Evolutionary conservation across 805 yeast genomes (phyloP), one percentile per base, ranked within the genome.

Genomic region (Starmera amethionina): DNA sequence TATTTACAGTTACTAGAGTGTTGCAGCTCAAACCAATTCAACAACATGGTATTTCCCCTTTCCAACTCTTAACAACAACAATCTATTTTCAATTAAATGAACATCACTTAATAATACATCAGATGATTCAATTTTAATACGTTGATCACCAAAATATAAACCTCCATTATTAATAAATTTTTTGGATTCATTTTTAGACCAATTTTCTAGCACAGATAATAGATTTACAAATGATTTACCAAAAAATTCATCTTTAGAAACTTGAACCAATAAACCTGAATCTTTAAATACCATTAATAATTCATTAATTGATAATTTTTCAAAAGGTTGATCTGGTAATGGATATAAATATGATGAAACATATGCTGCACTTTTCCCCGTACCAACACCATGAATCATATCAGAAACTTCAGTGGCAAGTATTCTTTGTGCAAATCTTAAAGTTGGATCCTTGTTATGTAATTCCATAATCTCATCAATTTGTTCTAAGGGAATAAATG

Each of bases 351-450:
- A 71, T 6, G 79, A 72, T 13, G 95, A 79, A 13, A 85, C 71
- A 18, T 72, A 64, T 16, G 76, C 74, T 48, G 93, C 84, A 32
- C 76, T 73, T 22, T 72, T 67, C 4, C 96, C 89, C 9, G 71
- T 70, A 4, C 88, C 90, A 8, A 67, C 68, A 0, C 97, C 97
- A 60, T 89, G 96, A 34, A 93, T 70, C 51, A 93, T 67, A 51
- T 87, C 95, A 7, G 90, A 82, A 36, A 89, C 83, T 55, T 90
- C 96, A 30, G 74, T 62, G 1, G 97, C 97, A 28, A 93, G 68
- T 0, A 79, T 56, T 36, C 76, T 68, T 60, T 93, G 97, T 0
- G 89, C 97, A 12, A 67, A 48, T 41, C 96, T 70, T 27, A 62
- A 47, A 2, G 80, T 76, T n/a, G 89, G 86, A 41, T 76, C 72